Evolutionary conservation across 75 land plant species (phyloP).

Genomic region (Picea sitchensis): DNA sequence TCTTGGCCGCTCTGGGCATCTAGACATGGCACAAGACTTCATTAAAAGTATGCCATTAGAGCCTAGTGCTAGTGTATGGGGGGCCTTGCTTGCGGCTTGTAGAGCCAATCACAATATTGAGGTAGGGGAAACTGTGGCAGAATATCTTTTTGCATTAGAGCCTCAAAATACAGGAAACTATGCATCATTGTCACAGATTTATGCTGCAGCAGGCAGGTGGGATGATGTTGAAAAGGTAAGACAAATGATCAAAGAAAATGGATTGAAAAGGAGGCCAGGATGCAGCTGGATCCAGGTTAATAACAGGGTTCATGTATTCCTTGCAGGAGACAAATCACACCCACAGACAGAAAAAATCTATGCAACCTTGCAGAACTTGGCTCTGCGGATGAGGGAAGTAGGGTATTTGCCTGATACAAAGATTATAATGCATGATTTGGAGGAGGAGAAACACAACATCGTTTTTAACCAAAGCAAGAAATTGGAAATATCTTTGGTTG

Average conservation of each 20-base stretch:
- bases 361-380: no score
- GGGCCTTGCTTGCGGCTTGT: slow-evolving; percentile 61
- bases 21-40: slow-evolving; percentile 36
- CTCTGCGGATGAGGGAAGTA: no score
- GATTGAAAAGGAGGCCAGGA: not conserved
- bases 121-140: slow-evolving; percentile 41
- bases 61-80: slow-evolving; percentile 49
- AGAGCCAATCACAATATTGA: slow-evolving; percentile 34
- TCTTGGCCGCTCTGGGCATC: slow-evolving; percentile 40
- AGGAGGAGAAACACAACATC: no score
- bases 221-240: not conserved
- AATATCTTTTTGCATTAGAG: slow-evolving; percentile 37
- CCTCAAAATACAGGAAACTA: slow-evolving; percentile 41
- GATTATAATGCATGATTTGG: no score
- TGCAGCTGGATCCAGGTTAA: not conserved
- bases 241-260: not conserved
- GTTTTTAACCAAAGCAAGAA: no score
- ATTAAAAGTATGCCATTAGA: slow-evolving; percentile 41
- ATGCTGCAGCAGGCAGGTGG: not conserved
- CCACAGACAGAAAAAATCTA: no score
- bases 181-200: not conserved
- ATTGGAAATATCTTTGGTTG: no score
- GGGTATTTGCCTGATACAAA: no score
- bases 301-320: not conserved
- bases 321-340: no score